phyloP scores from a whole-genome alignment of 306 rosid species.

The Begonia masoniana region DNA sequence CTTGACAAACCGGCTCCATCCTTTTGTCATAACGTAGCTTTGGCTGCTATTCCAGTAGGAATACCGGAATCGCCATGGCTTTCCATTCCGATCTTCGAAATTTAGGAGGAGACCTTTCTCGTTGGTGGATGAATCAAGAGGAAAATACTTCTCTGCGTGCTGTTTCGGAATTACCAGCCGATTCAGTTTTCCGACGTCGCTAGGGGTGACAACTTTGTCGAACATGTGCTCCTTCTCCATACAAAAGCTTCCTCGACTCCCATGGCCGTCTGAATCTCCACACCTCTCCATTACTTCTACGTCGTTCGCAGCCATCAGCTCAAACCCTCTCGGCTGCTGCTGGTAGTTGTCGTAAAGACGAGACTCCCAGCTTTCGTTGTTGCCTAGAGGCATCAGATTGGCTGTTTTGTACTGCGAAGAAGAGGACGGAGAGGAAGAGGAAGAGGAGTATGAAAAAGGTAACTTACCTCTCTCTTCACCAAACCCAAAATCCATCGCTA shows the following conservation, averaged over 20 bases:
- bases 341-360: background rate
- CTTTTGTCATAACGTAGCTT: slow-evolving; percentile 97
- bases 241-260: background rate
- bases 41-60: slow-evolving; percentile 97
- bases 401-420: slow-evolving; percentile 4
- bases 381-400: too few species aligned
- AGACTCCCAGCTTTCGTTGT: too few species aligned
- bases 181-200: slow-evolving; percentile 38
- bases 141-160: slow-evolving; percentile 37
- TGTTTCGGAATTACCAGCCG: slow-evolving; percentile 39
- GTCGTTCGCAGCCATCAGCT: background rate
- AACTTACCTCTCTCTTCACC: slow-evolving; percentile 8
- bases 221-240: slow-evolving; percentile 33
- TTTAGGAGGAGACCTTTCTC: slow-evolving; percentile 68
- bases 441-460: slow-evolving; percentile 10
- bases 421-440: slow-evolving; percentile 7
- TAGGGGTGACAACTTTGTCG: slow-evolving; percentile 39
- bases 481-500: background rate
- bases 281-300: background rate
- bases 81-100: slow-evolving; percentile 72
- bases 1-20: slow-evolving; percentile 91
- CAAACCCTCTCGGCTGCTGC: background rate
- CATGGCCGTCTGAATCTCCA: background rate
- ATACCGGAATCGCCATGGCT: slow-evolving; percentile 81
- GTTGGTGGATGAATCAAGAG: slow-evolving; percentile 47